Evolutionary conservation across 768 basidiomycete genomes (phyloP), one percentile per base, ranked within the genome.

Genomic region (Polyporus arcularius): DNA sequence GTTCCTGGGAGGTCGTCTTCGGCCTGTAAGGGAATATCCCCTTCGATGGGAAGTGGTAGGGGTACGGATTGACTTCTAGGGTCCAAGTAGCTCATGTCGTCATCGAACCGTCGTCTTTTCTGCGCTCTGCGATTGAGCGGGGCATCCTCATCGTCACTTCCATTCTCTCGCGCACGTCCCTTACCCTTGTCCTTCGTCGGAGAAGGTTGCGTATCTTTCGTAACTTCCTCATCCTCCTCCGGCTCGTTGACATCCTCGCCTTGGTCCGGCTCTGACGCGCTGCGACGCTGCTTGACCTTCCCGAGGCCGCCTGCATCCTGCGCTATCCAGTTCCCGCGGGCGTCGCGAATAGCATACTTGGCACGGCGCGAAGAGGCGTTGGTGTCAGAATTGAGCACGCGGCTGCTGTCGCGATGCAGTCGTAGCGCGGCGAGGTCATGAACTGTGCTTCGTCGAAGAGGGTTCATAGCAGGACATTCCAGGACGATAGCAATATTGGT

Each of bases 351-450:
- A 14, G 76, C 71, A 46, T 70, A 69, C 35, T 65, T 72, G 16
- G 77, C 74, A 32, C 72, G 75, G 57, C 77, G 73, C 6, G 65
- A 68, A 28, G 70, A 67, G 2, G 70, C 60, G 43, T 80, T 82
- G 4, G 53, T 63, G 4, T 76, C 69, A n/a, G 72, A 72, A 53
- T 58, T 82, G 46, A 79, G 75, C 4, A 89, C 84, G 42, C 88
- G 84, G 26, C 79, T 78, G 5, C 87, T 88, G 66, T 88, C 83
- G 21, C 83, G 81, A 60, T 85, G 87, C 4, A 91, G 70, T 38
- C 86, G 82, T n/a, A 90, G 82, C 45, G 80, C 78, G 0, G 88
- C 77, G 39, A 84, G 78, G 68, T 90, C 89, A 70, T 84, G 86
- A 18, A 88, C 81, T 0, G 87, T 88, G 61, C 74, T 85, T 54